Base-by-base conservation (phyloP, 2,329 filamentous ascomycete genomes). In the Scleromitrula shiraiana region DNA sequence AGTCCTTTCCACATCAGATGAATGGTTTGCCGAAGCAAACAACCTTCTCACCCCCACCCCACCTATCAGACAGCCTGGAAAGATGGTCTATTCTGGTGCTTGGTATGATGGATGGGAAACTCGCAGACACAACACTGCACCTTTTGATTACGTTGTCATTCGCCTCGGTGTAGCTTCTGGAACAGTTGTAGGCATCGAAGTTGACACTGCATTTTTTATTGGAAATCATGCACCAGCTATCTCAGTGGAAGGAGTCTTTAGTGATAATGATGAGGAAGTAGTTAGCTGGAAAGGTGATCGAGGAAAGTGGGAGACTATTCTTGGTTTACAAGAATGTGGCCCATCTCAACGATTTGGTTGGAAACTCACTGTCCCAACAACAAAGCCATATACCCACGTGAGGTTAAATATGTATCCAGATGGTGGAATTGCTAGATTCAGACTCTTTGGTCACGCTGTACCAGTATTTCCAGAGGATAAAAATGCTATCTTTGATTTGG, bases 331-430 rank as follows among this genome's bases (percentile, higher is more conserved):
- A 59, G 80, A 85, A 60, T 89, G 85, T 63, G 85, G 85, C 0
- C 85, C 87, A 1, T 82, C 74, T 43, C 80, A 83, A 65, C 70
- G 85, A 51, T 86, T 88, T 59, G 83, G 73, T 3, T 93, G 86
- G 87, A 75, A 78, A 60, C 70, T 91, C 14, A 68, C 72, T 14
- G 61, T 62, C 15, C 73, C 75, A 17, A 80, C 78, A 0, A 67
- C 69, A 27, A 85, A 85, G 65, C 76, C 80, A 46, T 90, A 85
- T 67, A 90, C 86, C 0, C 86, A 93, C 64, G 83, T 90, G 33
- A 72, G 85, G 27, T 70, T 93, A 47, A 85, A 87, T 64, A 90
- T 90, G 87, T 90, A 88, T 62, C 85, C 87, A 0, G 87, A 93
- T 61, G 87, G 87, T 41, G 87, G 87, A 41, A 91, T 93, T 59